A percentile compares a stretch with the other conserved stretches of the same genome.
Evolutionary conservation across 2,329 filamentous ascomycete genomes (phyloP).

Genomic region (Biscogniauxia marginata): DNA sequence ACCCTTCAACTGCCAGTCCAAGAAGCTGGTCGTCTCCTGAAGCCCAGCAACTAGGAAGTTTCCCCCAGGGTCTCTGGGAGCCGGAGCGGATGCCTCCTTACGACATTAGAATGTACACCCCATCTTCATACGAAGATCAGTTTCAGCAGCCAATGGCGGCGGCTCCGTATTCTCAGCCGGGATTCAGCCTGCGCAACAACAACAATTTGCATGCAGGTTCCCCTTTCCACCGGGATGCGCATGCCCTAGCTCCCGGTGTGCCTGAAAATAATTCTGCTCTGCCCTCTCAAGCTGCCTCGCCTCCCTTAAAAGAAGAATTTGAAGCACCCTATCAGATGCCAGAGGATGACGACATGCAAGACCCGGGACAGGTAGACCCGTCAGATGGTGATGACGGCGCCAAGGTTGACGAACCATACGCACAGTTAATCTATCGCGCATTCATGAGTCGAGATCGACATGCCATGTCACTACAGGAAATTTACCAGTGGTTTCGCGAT

Average conservation of each 20-base stretch:
- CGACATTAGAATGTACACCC: conserved; percentile 5
- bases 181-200: conserved; percentile 1
- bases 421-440: conserved; percentile 74
- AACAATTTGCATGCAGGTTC: conserved; percentile 4
- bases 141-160: conserved; percentile 11
- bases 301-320: conserved; percentile 1
- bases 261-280: conserved; percentile 4
- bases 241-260: conserved; percentile 5
- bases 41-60: conserved; percentile 15
- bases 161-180: conserved; percentile 1
- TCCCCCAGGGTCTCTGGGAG: conserved; percentile 13
- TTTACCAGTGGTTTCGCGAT: conserved; percentile 85
- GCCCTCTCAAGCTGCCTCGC: conserved; percentile 8
- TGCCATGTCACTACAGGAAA: conserved; percentile 77
- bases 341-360: conserved; percentile 9
- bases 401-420: conserved; percentile 66
- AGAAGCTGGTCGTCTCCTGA: conserved; percentile 29
- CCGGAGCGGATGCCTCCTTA: conserved; percentile 7
- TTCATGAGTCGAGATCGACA: conserved; percentile 65
- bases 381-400: conserved; percentile 23
- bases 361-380: conserved; percentile 20
- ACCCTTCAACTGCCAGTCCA: conserved; percentile 27
- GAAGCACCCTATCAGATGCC: conserved; percentile 1
- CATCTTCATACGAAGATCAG: conserved; percentile 13
- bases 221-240: conserved; percentile 9